A percentile compares a stretch with the other conserved stretches of the same genome.
Conservation (phyloP, 371 early-diverging fungal genomes). For the Mucor racemosus region DNA sequence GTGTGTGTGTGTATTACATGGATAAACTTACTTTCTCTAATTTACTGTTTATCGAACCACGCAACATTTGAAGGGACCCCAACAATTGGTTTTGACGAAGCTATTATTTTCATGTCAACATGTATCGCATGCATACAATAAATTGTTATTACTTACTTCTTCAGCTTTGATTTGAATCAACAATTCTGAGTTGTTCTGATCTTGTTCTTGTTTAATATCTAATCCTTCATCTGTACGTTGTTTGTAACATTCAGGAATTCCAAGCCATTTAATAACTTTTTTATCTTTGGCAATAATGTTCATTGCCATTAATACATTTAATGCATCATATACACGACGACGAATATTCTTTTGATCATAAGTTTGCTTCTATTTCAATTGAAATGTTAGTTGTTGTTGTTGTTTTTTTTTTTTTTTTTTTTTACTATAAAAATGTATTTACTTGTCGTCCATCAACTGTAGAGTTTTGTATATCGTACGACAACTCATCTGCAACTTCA, state of each 20-base stretch:
- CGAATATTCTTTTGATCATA: constrained; percentile 80
- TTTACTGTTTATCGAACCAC: constrained; percentile 18
- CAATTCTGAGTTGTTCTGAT: constrained; percentile 1
- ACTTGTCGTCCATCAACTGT: constrained; percentile 6
- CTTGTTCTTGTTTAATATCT: background rate
- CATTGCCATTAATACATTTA: constrained; percentile 81
- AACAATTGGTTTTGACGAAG: constrained; percentile 15
- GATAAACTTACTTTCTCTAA: constrained; percentile 20
- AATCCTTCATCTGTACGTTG: constrained; percentile 4
- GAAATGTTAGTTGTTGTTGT: background rate
- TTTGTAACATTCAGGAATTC: constrained; percentile 47
- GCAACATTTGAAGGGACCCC: constrained; percentile 13
- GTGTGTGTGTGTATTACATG: background rate
- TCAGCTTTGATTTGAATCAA: constrained; percentile 24
- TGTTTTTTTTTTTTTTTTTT: too few relatives aligned
- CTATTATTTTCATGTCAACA: background rate
- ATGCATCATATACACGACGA: constrained; percentile 80
- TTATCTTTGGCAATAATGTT: constrained; percentile 71
- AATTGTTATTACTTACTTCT: constrained; percentile 4
- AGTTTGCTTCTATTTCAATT: constrained; percentile 23
- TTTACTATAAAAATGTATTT: background rate
- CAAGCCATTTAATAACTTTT: constrained; percentile 76
- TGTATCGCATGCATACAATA: background rate
- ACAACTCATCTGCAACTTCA: constrained; percentile 44
- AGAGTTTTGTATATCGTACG: constrained; percentile 24